These are phyloP conservation scores for Jamesozyma rosinii DNA, from an alignment of 805 yeast genomes.

Conservation along the genomic window DNA sequence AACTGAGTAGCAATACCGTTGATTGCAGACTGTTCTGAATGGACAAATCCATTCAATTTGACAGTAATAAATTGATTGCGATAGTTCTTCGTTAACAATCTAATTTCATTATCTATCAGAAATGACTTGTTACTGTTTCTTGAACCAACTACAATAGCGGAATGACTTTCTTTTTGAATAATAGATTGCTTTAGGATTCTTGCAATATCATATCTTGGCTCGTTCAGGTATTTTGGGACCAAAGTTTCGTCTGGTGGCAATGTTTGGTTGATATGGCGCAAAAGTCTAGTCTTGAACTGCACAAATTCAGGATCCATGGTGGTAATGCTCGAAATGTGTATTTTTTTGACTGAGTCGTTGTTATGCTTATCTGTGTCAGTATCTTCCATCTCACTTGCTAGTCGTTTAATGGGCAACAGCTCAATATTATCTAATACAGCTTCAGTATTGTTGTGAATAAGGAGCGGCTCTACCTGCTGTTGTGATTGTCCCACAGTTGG, in stretches of 20 bases:
- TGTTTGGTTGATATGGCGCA: slow-evolving; percentile 17
- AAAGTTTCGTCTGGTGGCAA: slow-evolving; percentile 15
- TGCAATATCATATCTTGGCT: slow-evolving; percentile 39
- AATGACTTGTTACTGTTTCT: slow-evolving; percentile 67
- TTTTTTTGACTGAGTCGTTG: neutral
- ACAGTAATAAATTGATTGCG: slow-evolving; percentile 50
- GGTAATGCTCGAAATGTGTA: neutral
- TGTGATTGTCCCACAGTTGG: neutral
- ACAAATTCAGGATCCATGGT: slow-evolving; percentile 9
- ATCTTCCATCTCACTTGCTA: neutral
- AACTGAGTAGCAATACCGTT: slow-evolving; percentile 80
- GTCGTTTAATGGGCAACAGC: slow-evolving; percentile 15
- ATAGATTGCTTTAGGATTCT: slow-evolving; percentile 56
- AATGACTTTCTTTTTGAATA: slow-evolving; percentile 64
- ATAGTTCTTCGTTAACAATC: slow-evolving; percentile 34
- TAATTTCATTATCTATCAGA: slow-evolving; percentile 49
- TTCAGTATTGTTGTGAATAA: neutral
- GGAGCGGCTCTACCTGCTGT: neutral
- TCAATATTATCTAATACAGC: slow-evolving; percentile 10
- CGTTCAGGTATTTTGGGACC: slow-evolving; percentile 16
- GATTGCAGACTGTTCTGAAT: slow-evolving; percentile 67
- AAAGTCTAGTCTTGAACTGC: slow-evolving; percentile 14
- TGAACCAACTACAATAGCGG: slow-evolving; percentile 73
- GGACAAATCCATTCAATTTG: slow-evolving; percentile 59
- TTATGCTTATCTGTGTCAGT: neutral